These are phyloP conservation scores for Reutealis trisperma DNA, from an alignment of 345 rosid genomes.

Conservation along the genomic window DNA sequence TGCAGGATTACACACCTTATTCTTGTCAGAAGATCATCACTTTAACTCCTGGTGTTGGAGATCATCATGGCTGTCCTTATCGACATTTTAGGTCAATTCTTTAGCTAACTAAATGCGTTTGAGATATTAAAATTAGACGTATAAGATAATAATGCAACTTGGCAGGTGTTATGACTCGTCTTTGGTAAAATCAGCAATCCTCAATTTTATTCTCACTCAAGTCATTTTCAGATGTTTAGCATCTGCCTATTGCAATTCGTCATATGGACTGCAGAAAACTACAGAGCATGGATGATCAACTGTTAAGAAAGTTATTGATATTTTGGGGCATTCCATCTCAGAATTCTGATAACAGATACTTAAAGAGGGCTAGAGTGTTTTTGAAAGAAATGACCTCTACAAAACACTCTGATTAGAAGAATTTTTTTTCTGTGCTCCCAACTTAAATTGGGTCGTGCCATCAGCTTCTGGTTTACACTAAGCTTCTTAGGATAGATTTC, in stretches of 20 bases:
- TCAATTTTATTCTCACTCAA: background rate
- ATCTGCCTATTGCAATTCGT: background rate
- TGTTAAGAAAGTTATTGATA: background rate
- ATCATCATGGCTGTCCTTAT: constrained; percentile 94
- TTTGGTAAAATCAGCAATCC: background rate
- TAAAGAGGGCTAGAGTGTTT: background rate
- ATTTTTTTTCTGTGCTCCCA: background rate
- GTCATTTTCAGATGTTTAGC: background rate
- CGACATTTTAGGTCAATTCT: constrained; percentile 80
- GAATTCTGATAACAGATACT: background rate
- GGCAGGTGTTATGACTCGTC: background rate
- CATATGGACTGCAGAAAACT: background rate
- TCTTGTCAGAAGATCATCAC: constrained; percentile 85
- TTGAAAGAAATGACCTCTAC: background rate
- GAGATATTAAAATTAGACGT: background rate
- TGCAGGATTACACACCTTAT: constrained; percentile 96
- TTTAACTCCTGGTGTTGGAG: constrained; percentile 78
- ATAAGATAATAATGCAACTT: background rate
- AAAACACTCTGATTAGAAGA: background rate
- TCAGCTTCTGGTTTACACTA: background rate
- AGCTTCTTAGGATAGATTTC: background rate
- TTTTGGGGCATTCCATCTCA: background rate
- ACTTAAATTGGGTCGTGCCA: background rate
- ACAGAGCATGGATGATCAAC: background rate
- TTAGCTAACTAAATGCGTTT: constrained; percentile 1